Evolutionary conservation across 2,329 filamentous ascomycete genomes (phyloP), one percentile per base, ranked within the genome.

Genomic region (Mariannaea sp.): DNA sequence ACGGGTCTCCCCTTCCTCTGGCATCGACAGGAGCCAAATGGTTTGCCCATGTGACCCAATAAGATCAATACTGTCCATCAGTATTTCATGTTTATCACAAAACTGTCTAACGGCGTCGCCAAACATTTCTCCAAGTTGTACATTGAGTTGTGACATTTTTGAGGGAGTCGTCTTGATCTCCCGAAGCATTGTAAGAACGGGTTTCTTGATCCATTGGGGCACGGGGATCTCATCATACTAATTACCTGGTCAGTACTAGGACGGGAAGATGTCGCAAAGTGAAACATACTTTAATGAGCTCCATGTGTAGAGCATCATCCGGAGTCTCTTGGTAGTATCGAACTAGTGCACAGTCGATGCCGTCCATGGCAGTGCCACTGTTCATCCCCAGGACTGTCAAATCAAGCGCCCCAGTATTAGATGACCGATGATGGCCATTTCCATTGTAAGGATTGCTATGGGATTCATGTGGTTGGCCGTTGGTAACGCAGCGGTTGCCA

Each of bases 31-130:
- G 7, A 82, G 70, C 78, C 78, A 84, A 57, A 81, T 80, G 13
- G 80, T 84, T 67, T 83, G 80, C 9, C 80, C 80, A 58, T 84
- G 80, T 9, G 78, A 81, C 26, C 80, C 80, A 26, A 84, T 73
- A 17, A 75, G 73, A 56, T 84, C 80, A 55, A 84, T 77, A n/a
- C 70, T 71, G n/a, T 71, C 64, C 19, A 77, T 68, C 7, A 74
- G 59, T 40, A 82, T 67, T 17, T 69, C 57, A 39, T 80, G 65
- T 38, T 76, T 72, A 19, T 70, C 62, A 60, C 75, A 79, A 63
- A 85, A 84, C 22, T 76, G 64, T 39, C 76, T 72, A 35, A 78
- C 79, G 1, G 81, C 79, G 0, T 69, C 67, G 3, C 81, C 77
- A 63, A 85, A 83, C 14, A 79, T 77, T 60, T 81, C 75, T n/a